A percentile compares a stretch with the other conserved stretches of the same genome.
phyloP scores from a whole-genome alignment of 192 early-diverging fungal species.

The Glomus cerebriforme region DNA sequence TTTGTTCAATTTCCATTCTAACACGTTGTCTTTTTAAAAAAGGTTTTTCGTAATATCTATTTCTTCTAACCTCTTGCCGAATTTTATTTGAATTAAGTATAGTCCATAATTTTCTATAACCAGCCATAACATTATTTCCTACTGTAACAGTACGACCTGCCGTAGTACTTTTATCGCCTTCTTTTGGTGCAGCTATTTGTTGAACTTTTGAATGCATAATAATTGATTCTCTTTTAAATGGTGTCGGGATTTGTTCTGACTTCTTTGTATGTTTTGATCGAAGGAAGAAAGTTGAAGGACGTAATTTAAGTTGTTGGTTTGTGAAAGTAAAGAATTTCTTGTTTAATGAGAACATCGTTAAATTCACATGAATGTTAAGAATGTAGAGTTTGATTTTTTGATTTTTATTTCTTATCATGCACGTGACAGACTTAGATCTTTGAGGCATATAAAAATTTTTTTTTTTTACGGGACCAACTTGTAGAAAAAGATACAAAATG shows the following conservation, averaged over 20 bases:
- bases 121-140: conserved; percentile 38
- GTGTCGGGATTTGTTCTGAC: not conserved
- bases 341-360: not conserved
- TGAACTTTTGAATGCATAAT: not conserved
- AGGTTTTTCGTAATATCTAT: conserved; percentile 69
- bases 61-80: conserved; percentile 56
- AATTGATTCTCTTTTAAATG: not conserved
- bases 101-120: conserved; percentile 59
- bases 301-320: not conserved
- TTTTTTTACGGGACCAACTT: too few relatives aligned
- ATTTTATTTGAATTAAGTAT: conserved; percentile 60
- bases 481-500: not conserved
- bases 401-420: too few relatives aligned
- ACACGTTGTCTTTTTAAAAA: conserved; percentile 63
- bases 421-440: too few relatives aligned
- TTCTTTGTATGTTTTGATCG: not conserved
- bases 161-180: not conserved
- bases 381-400: too few relatives aligned
- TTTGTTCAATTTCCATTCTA: conserved; percentile 53
- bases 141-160: conserved; percentile 58
- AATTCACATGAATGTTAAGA: too few relatives aligned
- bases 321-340: not conserved
- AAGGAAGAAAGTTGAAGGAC: not conserved
- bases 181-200: not conserved
- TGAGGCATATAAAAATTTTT: not conserved